Evolutionary conservation across 495 filamentous ascomycete genomes (phyloP).

Genomic region (Trichoderma virens): DNA sequence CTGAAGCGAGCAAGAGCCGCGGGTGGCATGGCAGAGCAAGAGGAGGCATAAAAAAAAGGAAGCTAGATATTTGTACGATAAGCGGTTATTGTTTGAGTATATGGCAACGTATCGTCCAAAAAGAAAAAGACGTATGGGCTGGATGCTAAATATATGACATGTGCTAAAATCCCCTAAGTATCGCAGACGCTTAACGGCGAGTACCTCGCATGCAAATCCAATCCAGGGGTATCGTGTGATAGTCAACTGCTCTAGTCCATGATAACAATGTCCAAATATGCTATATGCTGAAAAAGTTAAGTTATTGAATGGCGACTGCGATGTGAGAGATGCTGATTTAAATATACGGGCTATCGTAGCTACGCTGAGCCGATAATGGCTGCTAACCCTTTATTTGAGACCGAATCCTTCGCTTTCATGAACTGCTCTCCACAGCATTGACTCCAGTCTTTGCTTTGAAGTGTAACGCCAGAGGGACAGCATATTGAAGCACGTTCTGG

Average conservation of each 20-base stretch:
- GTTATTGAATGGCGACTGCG: background rate
- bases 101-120: background rate
- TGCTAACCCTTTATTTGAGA: slow-evolving; percentile 56
- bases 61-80: slow-evolving; percentile 7
- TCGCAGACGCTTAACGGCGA: background rate
- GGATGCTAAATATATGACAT: background rate
- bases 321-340: background rate
- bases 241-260: background rate
- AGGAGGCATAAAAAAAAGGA: slow-evolving; percentile 3
- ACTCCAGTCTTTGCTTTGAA: slow-evolving; percentile 56
- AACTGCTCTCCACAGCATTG: slow-evolving; percentile 77
- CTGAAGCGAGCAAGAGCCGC: slow-evolving; percentile 16
- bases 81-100: background rate
- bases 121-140: background rate
- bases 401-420: slow-evolving; percentile 91
- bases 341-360: background rate
- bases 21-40: slow-evolving; percentile 7
- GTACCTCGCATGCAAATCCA: too few relatives aligned
- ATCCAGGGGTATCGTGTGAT: background rate
- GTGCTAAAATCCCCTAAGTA: slow-evolving; percentile 1
- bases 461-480: slow-evolving; percentile 68
- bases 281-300: background rate
- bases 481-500: slow-evolving; percentile 88
- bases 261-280: background rate
- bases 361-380: background rate